phyloP scores from a whole-genome alignment of 1,284 basidiomycete genomes.

The Meripilus lineatus region DNA sequence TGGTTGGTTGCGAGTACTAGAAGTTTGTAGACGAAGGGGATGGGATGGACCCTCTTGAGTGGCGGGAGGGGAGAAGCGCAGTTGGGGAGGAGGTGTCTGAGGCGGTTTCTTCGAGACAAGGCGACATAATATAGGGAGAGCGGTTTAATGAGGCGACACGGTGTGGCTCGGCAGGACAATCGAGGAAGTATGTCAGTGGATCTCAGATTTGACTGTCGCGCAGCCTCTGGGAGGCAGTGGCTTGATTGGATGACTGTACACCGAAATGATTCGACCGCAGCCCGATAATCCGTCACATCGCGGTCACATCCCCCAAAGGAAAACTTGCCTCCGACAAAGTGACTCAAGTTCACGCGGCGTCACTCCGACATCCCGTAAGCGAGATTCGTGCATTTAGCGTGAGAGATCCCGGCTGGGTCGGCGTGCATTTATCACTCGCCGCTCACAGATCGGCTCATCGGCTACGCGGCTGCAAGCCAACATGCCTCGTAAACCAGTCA shows the following conservation, averaged over 20 bases:
- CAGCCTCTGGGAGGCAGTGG: neutral
- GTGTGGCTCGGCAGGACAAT: neutral
- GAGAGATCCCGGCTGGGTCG: too few relatives aligned
- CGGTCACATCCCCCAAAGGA: neutral
- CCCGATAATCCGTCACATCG: neutral
- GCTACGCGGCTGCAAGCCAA: too few relatives aligned
- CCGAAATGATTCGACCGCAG: neutral
- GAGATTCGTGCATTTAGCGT: too few relatives aligned
- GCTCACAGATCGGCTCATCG: too few relatives aligned
- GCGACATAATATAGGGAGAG: neutral
- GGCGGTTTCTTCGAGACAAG: too few relatives aligned
- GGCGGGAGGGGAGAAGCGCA: conserved; percentile 12
- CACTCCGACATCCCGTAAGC: too few relatives aligned
- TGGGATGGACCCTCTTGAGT: conserved; percentile 8
- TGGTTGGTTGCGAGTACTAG: conserved; percentile 1
- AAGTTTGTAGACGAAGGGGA: conserved; percentile 4
- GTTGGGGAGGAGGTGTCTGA: conserved; percentile 6
- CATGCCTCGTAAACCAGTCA: too few relatives aligned
- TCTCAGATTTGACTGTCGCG: neutral
- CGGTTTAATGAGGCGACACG: neutral
- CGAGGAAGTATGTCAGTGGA: neutral
- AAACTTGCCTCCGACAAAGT: neutral
- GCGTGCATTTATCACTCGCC: too few relatives aligned
- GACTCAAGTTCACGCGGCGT: too few relatives aligned
- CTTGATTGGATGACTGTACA: neutral